A percentile compares a stretch with the other conserved stretches of the same genome.
Conservation (phyloP, 768 basidiomycete genomes). For the Pleurotus djamor region DNA sequence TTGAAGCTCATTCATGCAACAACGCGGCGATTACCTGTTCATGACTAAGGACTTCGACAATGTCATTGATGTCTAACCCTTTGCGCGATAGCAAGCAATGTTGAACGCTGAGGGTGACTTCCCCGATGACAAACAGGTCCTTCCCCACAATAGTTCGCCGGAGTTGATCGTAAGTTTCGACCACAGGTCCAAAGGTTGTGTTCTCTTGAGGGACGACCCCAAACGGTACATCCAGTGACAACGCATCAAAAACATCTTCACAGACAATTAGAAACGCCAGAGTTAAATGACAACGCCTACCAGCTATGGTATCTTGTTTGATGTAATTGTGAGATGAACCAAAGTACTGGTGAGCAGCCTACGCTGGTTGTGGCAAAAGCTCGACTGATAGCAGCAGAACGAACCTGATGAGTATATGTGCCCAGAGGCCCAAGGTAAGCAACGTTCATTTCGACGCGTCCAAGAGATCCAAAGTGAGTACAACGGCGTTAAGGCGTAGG, state of each 20-base stretch:
- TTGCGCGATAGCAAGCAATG: conserved; percentile 68
- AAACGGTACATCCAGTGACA: conserved; percentile 41
- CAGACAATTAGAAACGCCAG: neutral
- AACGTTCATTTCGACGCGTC: conserved; percentile 15
- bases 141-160: conserved; percentile 37
- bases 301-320: conserved; percentile 35
- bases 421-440: conserved; percentile 55
- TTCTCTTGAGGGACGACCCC: conserved; percentile 85
- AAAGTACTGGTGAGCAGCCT: conserved; percentile 50
- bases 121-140: conserved; percentile 51
- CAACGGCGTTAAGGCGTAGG: no score
- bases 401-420: conserved; percentile 59
- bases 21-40: conserved; percentile 57
- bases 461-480: neutral
- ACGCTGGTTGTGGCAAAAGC: conserved; percentile 2
- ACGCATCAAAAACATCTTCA: conserved; percentile 56
- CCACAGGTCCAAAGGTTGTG: conserved; percentile 67
- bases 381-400: neutral
- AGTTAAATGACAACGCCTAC: conserved; percentile 19
- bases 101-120: conserved; percentile 55
- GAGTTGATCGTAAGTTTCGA: conserved; percentile 71
- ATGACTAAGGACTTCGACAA: conserved; percentile 68
- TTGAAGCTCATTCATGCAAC: neutral
- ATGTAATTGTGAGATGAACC: conserved; percentile 41
- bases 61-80: conserved; percentile 53